A percentile compares a stretch with the other conserved stretches of the same genome.
These are phyloP conservation scores for Plasmopara halstedii DNA, from an alignment of 352 stramenopile genomes.

Conservation along the genomic window DNA sequence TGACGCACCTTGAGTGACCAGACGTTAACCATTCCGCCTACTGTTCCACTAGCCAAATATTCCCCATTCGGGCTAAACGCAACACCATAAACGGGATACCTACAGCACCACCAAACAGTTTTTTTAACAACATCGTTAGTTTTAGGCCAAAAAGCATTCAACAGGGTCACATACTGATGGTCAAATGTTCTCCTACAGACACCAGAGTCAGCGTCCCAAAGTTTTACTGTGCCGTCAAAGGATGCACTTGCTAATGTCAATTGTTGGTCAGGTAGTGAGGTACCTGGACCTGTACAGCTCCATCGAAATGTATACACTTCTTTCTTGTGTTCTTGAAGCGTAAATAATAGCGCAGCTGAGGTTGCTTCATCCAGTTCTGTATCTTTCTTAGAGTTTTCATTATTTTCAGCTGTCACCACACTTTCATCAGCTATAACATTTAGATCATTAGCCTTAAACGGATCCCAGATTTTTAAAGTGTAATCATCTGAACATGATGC, in stretches of 20 bases:
- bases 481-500: slow-evolving; percentile 97
- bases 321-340: slow-evolving; percentile 88
- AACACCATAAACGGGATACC: slow-evolving; percentile 82
- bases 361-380: slow-evolving; percentile 16
- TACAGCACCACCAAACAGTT: slow-evolving; percentile 14
- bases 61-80: slow-evolving; percentile 85
- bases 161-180: slow-evolving; percentile 78
- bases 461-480: slow-evolving; percentile 96
- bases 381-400: slow-evolving; percentile 19
- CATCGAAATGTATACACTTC: slow-evolving; percentile 93
- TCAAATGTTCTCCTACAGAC: slow-evolving; percentile 89
- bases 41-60: slow-evolving; percentile 94
- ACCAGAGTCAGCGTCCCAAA: slow-evolving; percentile 91
- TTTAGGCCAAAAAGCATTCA: slow-evolving; percentile 4
- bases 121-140: slow-evolving; percentile 12
- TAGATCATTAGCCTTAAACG: slow-evolving; percentile 23
- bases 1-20: slow-evolving; percentile 92
- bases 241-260: slow-evolving; percentile 90
- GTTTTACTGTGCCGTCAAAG: slow-evolving; percentile 93
- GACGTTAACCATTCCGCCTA: slow-evolving; percentile 96
- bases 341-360: slow-evolving; percentile 57
- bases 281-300: slow-evolving; percentile 78
- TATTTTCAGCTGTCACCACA: slow-evolving; percentile 23
- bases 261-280: slow-evolving; percentile 48
- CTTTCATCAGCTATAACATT: slow-evolving; percentile 19